phyloP scores from a whole-genome alignment of 441 rosid genomes.

The Biscutella laevigata region DNA sequence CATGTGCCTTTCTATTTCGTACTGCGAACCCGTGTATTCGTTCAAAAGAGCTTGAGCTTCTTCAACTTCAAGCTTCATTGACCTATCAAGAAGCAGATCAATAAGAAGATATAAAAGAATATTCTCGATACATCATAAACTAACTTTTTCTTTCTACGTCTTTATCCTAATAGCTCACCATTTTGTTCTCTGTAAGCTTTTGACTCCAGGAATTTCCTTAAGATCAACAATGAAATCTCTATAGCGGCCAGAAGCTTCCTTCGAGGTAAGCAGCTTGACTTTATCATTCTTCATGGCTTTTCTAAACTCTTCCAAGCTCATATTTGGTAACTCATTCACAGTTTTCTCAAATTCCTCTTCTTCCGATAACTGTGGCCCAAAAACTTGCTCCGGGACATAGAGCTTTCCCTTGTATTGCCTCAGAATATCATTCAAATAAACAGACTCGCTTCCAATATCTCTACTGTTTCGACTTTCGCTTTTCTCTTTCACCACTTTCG shows the following conservation, averaged over 20 bases:
- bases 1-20: constrained; percentile 65
- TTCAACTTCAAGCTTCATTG: constrained; percentile 52
- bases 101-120: background rate
- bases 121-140: background rate
- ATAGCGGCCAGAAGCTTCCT: constrained; percentile 37
- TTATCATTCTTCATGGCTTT: constrained; percentile 58
- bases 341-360: constrained; percentile 63
- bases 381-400: constrained; percentile 84
- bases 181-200: constrained; percentile 77
- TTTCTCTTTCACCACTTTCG: constrained; percentile 23
- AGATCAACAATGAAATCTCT: constrained; percentile 67
- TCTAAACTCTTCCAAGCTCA: constrained; percentile 65
- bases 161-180: constrained; percentile 39
- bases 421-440: constrained; percentile 69
- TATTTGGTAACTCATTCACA: constrained; percentile 55
- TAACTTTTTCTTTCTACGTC: background rate
- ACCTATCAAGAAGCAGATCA: constrained; percentile 40
- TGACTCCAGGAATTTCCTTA: constrained; percentile 79
- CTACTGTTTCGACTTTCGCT: constrained; percentile 21
- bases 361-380: constrained; percentile 58
- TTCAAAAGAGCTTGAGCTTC: constrained; percentile 56
- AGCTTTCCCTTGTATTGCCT: constrained; percentile 80
- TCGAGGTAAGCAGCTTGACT: constrained; percentile 65
- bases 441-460: constrained; percentile 32
- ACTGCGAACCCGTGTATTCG: constrained; percentile 60